Conservation (phyloP, 306 rosid genomes). For the Vicia faba region DNA sequence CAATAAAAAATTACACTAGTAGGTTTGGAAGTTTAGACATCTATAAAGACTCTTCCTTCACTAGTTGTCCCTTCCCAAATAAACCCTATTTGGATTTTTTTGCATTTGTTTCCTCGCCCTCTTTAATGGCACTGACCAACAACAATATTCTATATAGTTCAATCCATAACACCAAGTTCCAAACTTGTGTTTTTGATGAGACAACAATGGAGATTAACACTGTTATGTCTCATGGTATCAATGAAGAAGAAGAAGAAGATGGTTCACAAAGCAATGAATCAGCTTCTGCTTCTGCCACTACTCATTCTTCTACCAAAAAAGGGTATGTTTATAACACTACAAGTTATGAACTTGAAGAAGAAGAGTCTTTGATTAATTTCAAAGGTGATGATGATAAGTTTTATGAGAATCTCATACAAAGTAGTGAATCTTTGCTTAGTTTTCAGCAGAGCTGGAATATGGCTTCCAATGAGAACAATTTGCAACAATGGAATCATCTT, state of each 20-base stretch:
- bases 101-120: constrained; percentile 8
- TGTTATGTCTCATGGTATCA: constrained; percentile 26
- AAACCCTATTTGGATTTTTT: background rate
- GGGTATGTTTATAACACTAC: constrained; percentile 37
- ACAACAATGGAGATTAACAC: constrained; percentile 2
- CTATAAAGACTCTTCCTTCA: constrained; percentile 51
- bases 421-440: constrained; percentile 62
- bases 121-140: constrained; percentile 55
- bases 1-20: constrained; percentile 16
- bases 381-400: constrained; percentile 39
- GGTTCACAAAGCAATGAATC: constrained; percentile 43
- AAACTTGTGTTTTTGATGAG: constrained; percentile 37
- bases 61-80: constrained; percentile 21
- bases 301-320: constrained; percentile 37
- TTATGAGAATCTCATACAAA: constrained; percentile 24
- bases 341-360: constrained; percentile 43
- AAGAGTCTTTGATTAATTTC: constrained; percentile 65
- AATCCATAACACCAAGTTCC: constrained; percentile 32
- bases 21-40: constrained; percentile 37
- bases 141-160: constrained; percentile 43
- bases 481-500: constrained; percentile 46
- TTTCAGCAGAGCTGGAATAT: constrained; percentile 54
- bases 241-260: constrained; percentile 43
- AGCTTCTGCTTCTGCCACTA: constrained; percentile 22
- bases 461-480: constrained; percentile 32